Conservation (phyloP, 495 filamentous ascomycete species). For the Hypoxylon lienhwacheense region DNA sequence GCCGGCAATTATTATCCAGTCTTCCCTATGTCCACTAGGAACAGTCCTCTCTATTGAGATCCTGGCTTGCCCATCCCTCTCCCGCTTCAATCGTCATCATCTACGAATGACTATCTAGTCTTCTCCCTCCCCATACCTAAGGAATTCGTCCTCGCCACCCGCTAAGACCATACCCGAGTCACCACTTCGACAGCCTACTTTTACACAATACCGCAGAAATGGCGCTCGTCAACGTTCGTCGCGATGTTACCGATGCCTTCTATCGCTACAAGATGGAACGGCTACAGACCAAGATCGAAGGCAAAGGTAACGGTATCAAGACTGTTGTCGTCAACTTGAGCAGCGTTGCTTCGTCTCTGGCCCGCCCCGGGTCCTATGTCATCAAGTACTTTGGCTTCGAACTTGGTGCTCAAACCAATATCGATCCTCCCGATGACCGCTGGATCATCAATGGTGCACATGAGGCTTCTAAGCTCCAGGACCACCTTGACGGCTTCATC, state of each 20-base stretch:
- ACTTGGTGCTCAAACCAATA: conserved; percentile 96
- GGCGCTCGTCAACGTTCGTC: conserved; percentile 91
- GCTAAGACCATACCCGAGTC: conserved; percentile 27
- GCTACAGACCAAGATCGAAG: conserved; percentile 98
- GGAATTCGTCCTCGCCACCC: conserved; percentile 29
- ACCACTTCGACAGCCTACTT: conserved; percentile 28
- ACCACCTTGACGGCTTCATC: conserved; percentile 98
- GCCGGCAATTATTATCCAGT: conserved; percentile 46
- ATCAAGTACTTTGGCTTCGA: conserved; percentile 99
- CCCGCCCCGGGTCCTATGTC: conserved; percentile 88
- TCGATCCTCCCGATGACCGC: conserved; percentile 92
- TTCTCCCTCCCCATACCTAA: conserved; percentile 16
- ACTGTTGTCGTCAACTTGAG: conserved; percentile 95
- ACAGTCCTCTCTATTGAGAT: conserved; percentile 53
- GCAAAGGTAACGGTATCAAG: conserved; percentile 98
- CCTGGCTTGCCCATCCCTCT: conserved; percentile 43
- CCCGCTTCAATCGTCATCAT: conserved; percentile 21
- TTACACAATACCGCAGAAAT: conserved; percentile 49
- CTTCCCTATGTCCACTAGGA: conserved; percentile 54
- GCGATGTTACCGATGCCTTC: conserved; percentile 97
- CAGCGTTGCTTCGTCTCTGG: conserved; percentile 90
- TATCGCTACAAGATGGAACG: conserved; percentile 99
- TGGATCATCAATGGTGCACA: conserved; percentile 99
- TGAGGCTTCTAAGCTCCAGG: conserved; percentile 92
- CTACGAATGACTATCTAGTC: conserved; percentile 39